Conservation (phyloP, 139 green algal species). For the Monoraphidium neglectum region DNA sequence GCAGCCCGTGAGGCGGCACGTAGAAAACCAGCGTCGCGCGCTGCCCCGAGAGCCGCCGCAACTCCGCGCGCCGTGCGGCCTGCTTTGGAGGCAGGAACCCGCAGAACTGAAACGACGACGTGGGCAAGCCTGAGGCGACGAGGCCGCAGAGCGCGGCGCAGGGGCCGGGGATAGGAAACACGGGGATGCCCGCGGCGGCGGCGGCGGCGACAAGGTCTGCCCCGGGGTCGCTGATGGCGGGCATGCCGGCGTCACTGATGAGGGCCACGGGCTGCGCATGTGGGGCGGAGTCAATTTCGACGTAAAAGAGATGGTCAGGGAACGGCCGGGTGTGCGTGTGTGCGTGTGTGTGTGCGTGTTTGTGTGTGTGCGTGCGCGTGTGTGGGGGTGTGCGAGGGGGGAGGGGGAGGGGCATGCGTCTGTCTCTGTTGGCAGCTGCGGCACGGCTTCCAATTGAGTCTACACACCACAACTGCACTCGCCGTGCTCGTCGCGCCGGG, state of each 20-base stretch:
- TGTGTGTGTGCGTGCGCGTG: not conserved
- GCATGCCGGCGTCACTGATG: constrained; percentile 89
- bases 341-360: not conserved
- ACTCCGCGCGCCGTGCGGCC: constrained; percentile 16
- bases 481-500: no score
- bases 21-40: constrained; percentile 77
- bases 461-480: no score
- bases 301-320: not conserved
- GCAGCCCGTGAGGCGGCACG: constrained; percentile 69
- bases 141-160: constrained; percentile 77
- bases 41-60: constrained; percentile 19
- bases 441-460: no score
- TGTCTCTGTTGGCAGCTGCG: no score
- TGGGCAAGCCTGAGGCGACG: constrained; percentile 76
- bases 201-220: constrained; percentile 56
- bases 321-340: not conserved
- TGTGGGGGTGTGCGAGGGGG: not conserved
- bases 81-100: constrained; percentile 87
- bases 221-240: constrained; percentile 90
- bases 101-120: constrained; percentile 69
- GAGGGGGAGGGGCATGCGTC: no score
- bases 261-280: constrained; percentile 68
- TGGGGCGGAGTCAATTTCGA: not conserved
- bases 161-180: constrained; percentile 85
- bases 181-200: constrained; percentile 38